A percentile compares a stretch with the other conserved stretches of the same genome.
Conservation (phyloP, 805 yeast species). For the Pichia californica region DNA sequence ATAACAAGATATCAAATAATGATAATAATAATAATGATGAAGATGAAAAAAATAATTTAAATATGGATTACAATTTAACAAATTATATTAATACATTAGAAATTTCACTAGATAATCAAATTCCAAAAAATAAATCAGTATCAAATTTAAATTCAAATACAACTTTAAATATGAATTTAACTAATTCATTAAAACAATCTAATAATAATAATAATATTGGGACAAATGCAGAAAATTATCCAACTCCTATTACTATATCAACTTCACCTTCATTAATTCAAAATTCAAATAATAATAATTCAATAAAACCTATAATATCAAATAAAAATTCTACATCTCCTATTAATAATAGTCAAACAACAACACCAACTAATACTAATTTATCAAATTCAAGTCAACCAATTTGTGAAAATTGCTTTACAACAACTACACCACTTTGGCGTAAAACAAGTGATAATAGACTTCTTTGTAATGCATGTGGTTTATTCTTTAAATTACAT, state of each 20-base stretch:
- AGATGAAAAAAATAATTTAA: slow-evolving; percentile 2
- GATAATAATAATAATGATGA: not conserved
- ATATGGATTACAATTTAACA: slow-evolving; percentile 13
- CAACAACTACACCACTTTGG: slow-evolving; percentile 93
- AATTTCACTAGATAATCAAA: slow-evolving; percentile 25
- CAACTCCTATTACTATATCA: slow-evolving; percentile 13
- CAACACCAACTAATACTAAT: too few relatives aligned
- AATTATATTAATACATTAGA: slow-evolving; percentile 30
- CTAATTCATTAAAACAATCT: slow-evolving; percentile 1
- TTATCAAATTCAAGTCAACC: slow-evolving; percentile 25
- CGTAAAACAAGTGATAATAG: slow-evolving; percentile 74
- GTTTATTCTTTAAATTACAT: slow-evolving; percentile 79
- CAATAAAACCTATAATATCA: slow-evolving; percentile 6
- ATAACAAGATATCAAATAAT: not conserved
- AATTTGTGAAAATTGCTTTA: slow-evolving; percentile 76
- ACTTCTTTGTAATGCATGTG: slow-evolving; percentile 91
- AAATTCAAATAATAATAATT: slow-evolving; percentile 6
- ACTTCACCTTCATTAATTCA: slow-evolving; percentile 15
- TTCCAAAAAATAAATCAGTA: slow-evolving; percentile 5
- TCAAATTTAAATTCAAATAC: too few relatives aligned
- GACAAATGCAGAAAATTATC: slow-evolving; percentile 2
- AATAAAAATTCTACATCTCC: slow-evolving; percentile 8
- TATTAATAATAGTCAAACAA: not conserved
- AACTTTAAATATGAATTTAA: not conserved
- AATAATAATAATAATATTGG: not conserved